Conservation (phyloP, 768 basidiomycete genomes). For the Phlegmacium glaucopus region DNA sequence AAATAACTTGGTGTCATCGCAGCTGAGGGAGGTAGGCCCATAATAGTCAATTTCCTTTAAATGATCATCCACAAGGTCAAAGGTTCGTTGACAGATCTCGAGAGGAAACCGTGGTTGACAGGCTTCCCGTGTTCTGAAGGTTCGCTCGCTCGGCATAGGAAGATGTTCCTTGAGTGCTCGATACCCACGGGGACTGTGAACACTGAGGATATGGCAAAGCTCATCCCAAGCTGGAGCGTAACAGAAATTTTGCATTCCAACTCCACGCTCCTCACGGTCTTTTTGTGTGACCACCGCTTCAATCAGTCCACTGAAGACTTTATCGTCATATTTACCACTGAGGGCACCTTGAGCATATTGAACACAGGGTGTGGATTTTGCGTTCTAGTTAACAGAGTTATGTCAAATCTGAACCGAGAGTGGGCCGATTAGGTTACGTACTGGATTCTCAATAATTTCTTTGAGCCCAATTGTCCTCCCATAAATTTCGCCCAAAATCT, state of each 20-base stretch:
- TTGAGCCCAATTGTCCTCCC: neutral
- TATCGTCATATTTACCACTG: slow-evolving; percentile 4
- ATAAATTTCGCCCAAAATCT: neutral
- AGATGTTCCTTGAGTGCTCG: neutral
- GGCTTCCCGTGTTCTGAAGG: neutral
- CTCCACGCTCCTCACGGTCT: neutral
- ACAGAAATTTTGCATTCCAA: neutral
- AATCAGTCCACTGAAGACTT: slow-evolving; percentile 1
- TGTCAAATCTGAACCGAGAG: too few relatives aligned
- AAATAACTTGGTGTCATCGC: slow-evolving; percentile 6
- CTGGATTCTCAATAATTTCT: neutral
- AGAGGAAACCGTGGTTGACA: slow-evolving; percentile 16
- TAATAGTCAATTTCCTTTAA: neutral
- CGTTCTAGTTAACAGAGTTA: neutral
- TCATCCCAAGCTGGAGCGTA: neutral
- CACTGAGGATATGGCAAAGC: neutral
- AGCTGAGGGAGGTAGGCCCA: slow-evolving; percentile 1
- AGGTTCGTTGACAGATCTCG: neutral
- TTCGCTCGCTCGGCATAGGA: neutral
- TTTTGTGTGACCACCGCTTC: neutral
- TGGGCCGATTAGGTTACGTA: too few relatives aligned
- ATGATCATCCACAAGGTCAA: neutral
- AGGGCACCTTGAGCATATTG: slow-evolving; percentile 5
- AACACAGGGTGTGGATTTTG: slow-evolving; percentile 3
- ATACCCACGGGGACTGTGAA: neutral